Base-by-base conservation (phyloP, 1,284 basidiomycete species). In the Coniferiporia sulphurascens region DNA sequence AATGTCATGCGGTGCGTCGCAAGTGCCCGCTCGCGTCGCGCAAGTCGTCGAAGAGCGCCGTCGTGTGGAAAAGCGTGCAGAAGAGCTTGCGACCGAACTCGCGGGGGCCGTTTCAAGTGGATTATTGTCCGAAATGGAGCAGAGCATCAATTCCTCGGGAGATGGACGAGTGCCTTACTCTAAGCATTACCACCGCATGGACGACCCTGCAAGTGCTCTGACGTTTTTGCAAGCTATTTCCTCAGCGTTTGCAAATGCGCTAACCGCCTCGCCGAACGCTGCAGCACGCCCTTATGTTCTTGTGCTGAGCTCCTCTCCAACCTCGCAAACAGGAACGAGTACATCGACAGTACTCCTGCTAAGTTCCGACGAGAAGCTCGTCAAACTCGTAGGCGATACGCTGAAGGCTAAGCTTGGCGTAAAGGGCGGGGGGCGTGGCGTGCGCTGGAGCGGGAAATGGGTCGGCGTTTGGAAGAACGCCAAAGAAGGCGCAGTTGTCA, bases 381-480 rank as follows among this genome's bases (percentile, higher is more conserved):
- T 88, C 19, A 89, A 87, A 71, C 73, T 73, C 59, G 72, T 73
- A 1, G 86, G 87, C 1, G 84, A 86, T 19, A 71, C 69, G 10
- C 65, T 91, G 58, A 90, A 85, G 70, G 65, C 68, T 1, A 80
- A 76, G 63, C 72, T 87, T 34, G 75, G 73, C 9, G 76, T 85
- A 45, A 88, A 84, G 72, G 86, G 84, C 10, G 85, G 84, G 17
- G 85, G 85, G 3, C 85, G 84, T 67, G 86, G 83, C 2, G 67
- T 72, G 19, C 78, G 76, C 60, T 89, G 85, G 86, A 87, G 85
- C 65, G 86, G 86, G 1, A 88, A 89, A 70, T 80, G 77, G 62
- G 68, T 66, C n/a, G 75, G 74, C 1, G 73, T 75, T 6, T 76
- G 75, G 75, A 83, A 76, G 63, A 74, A 72, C 38, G 67, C 63